These are phyloP conservation scores for Carex pumila DNA, from an alignment of 176 grass and related monocot species.

Conservation along the genomic window DNA sequence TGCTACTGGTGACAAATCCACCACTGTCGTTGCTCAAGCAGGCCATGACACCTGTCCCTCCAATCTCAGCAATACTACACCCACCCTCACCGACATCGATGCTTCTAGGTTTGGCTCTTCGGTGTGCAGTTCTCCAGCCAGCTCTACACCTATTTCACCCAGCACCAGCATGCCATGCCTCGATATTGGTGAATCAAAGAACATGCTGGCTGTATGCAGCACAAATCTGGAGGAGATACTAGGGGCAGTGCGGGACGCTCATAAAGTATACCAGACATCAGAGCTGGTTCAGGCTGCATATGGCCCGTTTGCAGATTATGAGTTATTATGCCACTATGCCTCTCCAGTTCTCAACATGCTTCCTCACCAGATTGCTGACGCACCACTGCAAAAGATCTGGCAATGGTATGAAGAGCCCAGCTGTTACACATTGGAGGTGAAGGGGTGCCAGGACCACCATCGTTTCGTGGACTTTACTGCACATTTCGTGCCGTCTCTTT, in stretches of 20 bases:
- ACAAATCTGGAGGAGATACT: constrained; percentile 45
- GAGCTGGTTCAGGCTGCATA: constrained; percentile 28
- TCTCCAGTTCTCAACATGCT: constrained; percentile 45
- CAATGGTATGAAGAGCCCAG: constrained; percentile 78
- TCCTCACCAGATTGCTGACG: constrained; percentile 31
- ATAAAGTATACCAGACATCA: constrained; percentile 16
- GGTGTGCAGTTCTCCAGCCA: constrained; percentile 12
- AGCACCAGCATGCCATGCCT: not conserved
- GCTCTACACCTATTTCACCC: constrained; percentile 19
- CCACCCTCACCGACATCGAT: constrained; percentile 16
- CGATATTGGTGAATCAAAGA: constrained; percentile 7
- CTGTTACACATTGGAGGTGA: constrained; percentile 75
- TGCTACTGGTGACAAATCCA: not conserved
- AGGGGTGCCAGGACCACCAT: constrained; percentile 32
- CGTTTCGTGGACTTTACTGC: constrained; percentile 34
- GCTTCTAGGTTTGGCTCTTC: constrained; percentile 16
- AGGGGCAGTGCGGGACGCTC: constrained; percentile 36
- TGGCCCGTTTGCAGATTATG: constrained; percentile 50
- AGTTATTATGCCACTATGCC: constrained; percentile 44
- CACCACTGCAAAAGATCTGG: constrained; percentile 58
- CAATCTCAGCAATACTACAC: not conserved
- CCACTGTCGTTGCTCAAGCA: not conserved
- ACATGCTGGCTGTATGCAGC: constrained; percentile 21
- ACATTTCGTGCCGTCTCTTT: constrained; percentile 78
- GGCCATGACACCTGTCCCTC: constrained; percentile 12